Conservation (phyloP, 2,329 filamentous ascomycete species). For the Verticillium alfalfae region DNA sequence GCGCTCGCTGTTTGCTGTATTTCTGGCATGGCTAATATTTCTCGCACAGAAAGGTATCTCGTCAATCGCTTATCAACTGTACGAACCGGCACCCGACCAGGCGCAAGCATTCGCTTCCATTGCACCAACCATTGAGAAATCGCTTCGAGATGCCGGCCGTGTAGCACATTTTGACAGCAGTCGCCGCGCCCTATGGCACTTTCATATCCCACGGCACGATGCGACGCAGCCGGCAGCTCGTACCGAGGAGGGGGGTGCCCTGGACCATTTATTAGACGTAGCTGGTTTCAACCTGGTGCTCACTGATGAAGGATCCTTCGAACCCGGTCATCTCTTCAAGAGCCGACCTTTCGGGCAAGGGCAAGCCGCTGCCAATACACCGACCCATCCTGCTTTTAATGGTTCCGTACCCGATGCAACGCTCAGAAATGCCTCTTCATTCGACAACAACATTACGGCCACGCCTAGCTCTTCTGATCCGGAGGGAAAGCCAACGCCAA, state of each 20-base stretch:
- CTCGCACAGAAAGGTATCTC: slow-evolving; percentile 47
- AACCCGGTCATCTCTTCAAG: slow-evolving; percentile 42
- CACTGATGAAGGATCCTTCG: slow-evolving; percentile 45
- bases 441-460: slow-evolving; percentile 8
- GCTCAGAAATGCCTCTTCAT: slow-evolving; percentile 22
- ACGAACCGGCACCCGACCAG: slow-evolving; percentile 41
- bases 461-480: slow-evolving; percentile 19
- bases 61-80: slow-evolving; percentile 49
- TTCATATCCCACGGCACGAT: slow-evolving; percentile 40
- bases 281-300: slow-evolving; percentile 36
- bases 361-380: slow-evolving; percentile 29
- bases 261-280: slow-evolving; percentile 35
- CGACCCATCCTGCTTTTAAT: slow-evolving; percentile 39
- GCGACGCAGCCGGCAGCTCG: slow-evolving; percentile 12
- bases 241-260: slow-evolving; percentile 14
- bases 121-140: slow-evolving; percentile 45
- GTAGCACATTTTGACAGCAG: slow-evolving; percentile 47
- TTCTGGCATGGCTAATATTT: slow-evolving; percentile 8
- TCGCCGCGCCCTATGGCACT: slow-evolving; percentile 49
- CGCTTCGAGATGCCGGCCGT: slow-evolving; percentile 45
- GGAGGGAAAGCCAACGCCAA: slow-evolving; percentile 10
- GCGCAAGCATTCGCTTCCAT: slow-evolving; percentile 37
- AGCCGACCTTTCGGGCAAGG: slow-evolving; percentile 22
- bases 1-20: neutral
- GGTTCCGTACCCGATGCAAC: slow-evolving; percentile 31